Evolutionary conservation across 345 rosid species (phyloP), one percentile per base, ranked within the genome.

Genomic region (Orychophragmus violaceus): DNA sequence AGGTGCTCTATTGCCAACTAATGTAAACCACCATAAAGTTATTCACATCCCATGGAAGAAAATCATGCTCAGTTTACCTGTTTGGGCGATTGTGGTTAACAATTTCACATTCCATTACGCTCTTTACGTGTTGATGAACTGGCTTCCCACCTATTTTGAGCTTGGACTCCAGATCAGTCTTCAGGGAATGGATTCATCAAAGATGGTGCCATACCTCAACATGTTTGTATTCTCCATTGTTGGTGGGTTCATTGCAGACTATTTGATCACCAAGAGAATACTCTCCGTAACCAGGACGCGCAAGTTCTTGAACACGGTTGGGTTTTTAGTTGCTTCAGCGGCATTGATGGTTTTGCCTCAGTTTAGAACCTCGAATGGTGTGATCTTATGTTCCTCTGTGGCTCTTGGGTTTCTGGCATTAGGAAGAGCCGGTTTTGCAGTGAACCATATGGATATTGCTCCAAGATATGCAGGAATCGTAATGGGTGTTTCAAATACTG

Each of bases 391-490:
- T 64, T 88, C 99, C 18, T 88, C 99, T 1, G 74, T 85, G 59
- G 99, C 95, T 52, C 95, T 94, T 41, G 97, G 97, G 39, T 94
- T 84, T 74, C 70, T 94, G 71, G 99, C 99, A 8, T 66, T 94
- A 21, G 96, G 97, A 33, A 84, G 97, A 72, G 94, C 99, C n/a
- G 99, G 99, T 21, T 90, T 94, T 68, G 99, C 99, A 0, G 96
- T 94, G 66, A 94, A 94, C 78, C 99, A 90, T 76, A 90, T 94
- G 97, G 99, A 94, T 72, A 94, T 94, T 62, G 95, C 99, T 42
- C 99, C 99, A 1, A 81, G 87, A 76, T 90, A 94, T 53, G 99
- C 99, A 0, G 96, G 99, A 48, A 90, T 90, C 21, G 90, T 90
- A 50, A 94, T 94, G 99, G 96, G 96, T 17, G 95, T 94, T 73